These are phyloP conservation scores for Paraurostyla sp. DNA, from an alignment of 73 alveolate species.

Conservation along the genomic window DNA sequence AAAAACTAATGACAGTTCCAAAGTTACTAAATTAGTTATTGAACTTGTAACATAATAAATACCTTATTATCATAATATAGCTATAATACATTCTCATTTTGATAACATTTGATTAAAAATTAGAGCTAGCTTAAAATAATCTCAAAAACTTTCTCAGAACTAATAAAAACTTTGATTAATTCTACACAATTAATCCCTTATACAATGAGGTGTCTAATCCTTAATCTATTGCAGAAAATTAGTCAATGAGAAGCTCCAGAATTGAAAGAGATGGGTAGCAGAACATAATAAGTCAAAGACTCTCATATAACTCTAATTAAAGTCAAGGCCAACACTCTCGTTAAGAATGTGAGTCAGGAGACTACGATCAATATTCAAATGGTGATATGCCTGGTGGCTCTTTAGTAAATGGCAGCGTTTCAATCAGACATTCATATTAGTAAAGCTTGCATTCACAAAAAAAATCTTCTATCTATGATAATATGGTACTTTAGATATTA, in stretches of 20 bases:
- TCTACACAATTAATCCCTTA: not conserved
- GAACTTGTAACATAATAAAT: not conserved
- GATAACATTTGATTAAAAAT: not conserved
- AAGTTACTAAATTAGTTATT: too few relatives aligned
- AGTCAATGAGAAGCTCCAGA: not conserved
- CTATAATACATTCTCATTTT: not conserved
- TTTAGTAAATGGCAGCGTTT: too few relatives aligned
- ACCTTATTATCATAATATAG: not conserved
- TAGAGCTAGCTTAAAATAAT: not conserved
- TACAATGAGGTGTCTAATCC: not conserved
- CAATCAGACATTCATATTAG: conserved; percentile 6
- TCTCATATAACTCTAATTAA: too few relatives aligned
- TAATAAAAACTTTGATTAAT: not conserved
- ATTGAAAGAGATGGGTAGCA: not conserved
- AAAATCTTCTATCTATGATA: not conserved
- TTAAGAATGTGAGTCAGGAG: too few relatives aligned
- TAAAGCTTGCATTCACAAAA: conserved; percentile 2
- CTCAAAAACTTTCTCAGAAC: not conserved
- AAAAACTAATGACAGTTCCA: not conserved
- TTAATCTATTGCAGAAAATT: not conserved
- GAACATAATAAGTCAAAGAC: not conserved
- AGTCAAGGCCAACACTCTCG: too few relatives aligned
- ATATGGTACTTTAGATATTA: not conserved
- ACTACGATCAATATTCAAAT: too few relatives aligned
- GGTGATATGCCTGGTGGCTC: too few relatives aligned